Conservation (phyloP, 2,329 filamentous ascomycete species). For the Colletotrichum gloeosporioides region DNA sequence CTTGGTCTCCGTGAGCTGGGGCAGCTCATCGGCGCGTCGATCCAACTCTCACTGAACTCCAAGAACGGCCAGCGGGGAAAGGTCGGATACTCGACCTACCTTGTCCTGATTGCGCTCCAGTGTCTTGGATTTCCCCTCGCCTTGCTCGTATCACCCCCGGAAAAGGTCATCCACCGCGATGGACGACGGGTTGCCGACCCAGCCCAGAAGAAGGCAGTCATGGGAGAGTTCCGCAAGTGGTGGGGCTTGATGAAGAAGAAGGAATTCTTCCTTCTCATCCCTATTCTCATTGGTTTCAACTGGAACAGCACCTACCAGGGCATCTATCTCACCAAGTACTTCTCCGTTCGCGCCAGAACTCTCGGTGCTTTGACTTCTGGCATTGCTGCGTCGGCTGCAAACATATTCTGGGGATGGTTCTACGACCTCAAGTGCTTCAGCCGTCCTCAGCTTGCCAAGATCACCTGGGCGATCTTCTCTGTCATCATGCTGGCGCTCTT, state of each 20-base stretch:
- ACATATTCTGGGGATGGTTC: slow-evolving; percentile 56
- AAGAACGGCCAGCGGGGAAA: slow-evolving; percentile 46
- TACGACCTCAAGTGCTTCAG: slow-evolving; percentile 48
- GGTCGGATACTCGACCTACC: slow-evolving; percentile 47
- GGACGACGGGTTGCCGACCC: slow-evolving; percentile 32
- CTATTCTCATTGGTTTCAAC: slow-evolving; percentile 53
- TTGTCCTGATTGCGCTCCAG: slow-evolving; percentile 47
- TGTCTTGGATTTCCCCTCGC: slow-evolving; percentile 51
- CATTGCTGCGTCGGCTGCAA: slow-evolving; percentile 48
- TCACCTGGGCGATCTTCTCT: slow-evolving; percentile 46
- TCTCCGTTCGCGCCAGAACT: slow-evolving; percentile 53
- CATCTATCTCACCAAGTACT: slow-evolving; percentile 58
- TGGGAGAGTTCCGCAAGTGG: slow-evolving; percentile 41
- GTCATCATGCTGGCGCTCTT: slow-evolving; percentile 47
- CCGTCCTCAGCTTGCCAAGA: slow-evolving; percentile 45
- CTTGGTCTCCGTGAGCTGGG: slow-evolving; percentile 57
- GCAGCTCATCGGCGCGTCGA: slow-evolving; percentile 56
- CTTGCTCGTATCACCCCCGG: slow-evolving; percentile 47
- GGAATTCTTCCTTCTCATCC: slow-evolving; percentile 53
- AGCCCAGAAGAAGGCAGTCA: slow-evolving; percentile 40
- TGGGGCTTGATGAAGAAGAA: slow-evolving; percentile 43
- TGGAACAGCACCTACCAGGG: slow-evolving; percentile 57
- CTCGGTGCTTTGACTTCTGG: slow-evolving; percentile 51
- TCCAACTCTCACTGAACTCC: slow-evolving; percentile 55
- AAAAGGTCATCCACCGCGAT: slow-evolving; percentile 48